A percentile compares a stretch with the other conserved stretches of the same genome.
Conservation (phyloP, 768 basidiomycete genomes). For the Naganishia kalamii region DNA sequence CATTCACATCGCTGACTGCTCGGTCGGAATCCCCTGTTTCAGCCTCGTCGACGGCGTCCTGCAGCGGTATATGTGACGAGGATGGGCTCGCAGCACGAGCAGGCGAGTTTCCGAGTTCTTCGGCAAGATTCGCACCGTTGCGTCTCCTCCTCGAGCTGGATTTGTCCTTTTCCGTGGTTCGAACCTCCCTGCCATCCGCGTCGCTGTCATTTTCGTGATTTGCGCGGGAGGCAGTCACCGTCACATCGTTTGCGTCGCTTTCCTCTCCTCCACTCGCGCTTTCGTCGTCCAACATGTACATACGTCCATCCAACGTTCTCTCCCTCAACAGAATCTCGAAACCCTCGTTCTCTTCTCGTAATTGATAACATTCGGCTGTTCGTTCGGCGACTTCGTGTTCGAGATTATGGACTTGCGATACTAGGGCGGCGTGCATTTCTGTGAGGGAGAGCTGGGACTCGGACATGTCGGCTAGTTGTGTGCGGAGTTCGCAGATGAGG, state of each 20-base stretch:
- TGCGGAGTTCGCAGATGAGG: background rate
- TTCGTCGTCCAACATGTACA: background rate
- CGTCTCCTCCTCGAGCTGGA: background rate
- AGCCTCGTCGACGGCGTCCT: slow-evolving; percentile 48
- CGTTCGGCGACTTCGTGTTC: slow-evolving; percentile 71
- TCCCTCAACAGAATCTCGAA: slow-evolving; percentile 91
- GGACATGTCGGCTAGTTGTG: background rate
- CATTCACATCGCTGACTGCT: slow-evolving; percentile 26
- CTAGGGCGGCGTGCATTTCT: background rate
- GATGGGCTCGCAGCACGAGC: slow-evolving; percentile 54
- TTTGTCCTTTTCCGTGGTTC: too few species aligned
- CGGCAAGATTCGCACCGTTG: slow-evolving; percentile 31
- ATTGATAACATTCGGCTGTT: slow-evolving; percentile 74
- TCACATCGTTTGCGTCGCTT: too few species aligned
- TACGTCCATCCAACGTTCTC: slow-evolving; percentile 72
- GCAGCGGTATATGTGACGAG: slow-evolving; percentile 88
- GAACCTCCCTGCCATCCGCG: too few species aligned
- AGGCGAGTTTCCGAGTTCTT: background rate
- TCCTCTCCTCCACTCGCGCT: background rate
- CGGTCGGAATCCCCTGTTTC: slow-evolving; percentile 10
- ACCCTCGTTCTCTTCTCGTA: slow-evolving; percentile 83
- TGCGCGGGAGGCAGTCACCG: too few species aligned
- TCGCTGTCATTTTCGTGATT: too few species aligned
- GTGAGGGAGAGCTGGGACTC: background rate
- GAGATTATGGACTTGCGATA: slow-evolving; percentile 5